Base-by-base conservation (phyloP, 768 basidiomycete species). In the Amanita inopinata region DNA sequence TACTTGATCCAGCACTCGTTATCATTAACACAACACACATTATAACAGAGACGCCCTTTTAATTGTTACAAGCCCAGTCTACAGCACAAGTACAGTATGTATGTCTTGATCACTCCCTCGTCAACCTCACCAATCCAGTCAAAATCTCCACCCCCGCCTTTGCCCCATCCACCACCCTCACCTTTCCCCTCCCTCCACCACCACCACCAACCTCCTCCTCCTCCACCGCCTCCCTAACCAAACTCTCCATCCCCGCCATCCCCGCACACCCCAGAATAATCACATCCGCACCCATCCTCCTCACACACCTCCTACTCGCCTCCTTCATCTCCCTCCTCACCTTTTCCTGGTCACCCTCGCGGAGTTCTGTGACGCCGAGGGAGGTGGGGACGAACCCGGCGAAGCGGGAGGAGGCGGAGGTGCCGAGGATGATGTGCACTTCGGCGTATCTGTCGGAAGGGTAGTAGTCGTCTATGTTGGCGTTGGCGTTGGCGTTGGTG, bases 221-320 rank as follows among this genome's bases (percentile, higher is more conserved):
- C 38, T 56, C 51, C 18, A 65, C 56, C 9, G 61, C 33, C 6
- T 40, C n/a, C n/a, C n/a, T n/a, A n/a, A n/a, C n/a, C n/a, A n/a
- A n/a, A n/a, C n/a, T 45, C 46, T 66, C 64, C 61, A 62, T 65
- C 3, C 64, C 63, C 3, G 60, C 54, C 62, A 64, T 67, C n/a
- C n/a, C n/a, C n/a, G 64, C 65, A 46, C 65, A 65, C 8, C 64
- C 64, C 18, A 65, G 45, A 34, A 67, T 54, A 19, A 67, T 58
- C 5, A 65, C 63, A 48, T 65, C 65, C 1, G 56, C 58, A 7
- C 64, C 65, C 36, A 50, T n/a, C n/a, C n/a, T 47, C 17, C 39
- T 44, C 1, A 56, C 64, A 25, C 63, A 59, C 40, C 49, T 53
- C 14, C 38, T 53, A 36, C 60, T 59, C 5, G 51, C 53, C 40